Evolutionary conservation across 176 grass and related monocot genomes (phyloP), one percentile per base, ranked within the genome.

Genomic region (Oryza rufipogon): DNA sequence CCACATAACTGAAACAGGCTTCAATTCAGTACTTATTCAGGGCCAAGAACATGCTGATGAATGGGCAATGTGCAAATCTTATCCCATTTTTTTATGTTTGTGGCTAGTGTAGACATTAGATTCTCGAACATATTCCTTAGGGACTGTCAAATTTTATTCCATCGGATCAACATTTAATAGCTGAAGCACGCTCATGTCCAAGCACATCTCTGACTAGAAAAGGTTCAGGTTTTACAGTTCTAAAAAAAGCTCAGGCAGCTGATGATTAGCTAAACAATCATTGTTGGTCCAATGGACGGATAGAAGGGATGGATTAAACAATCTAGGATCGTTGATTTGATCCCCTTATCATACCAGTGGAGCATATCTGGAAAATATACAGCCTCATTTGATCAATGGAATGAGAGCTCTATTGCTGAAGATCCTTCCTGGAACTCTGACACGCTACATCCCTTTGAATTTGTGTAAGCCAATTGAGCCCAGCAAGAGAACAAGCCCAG

Each of bases 401-500:
- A 75, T 7, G 20, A 14, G 33, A 60, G 23, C 9, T 45, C 20
- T 10, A 15, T 58, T 63, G 58, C 58, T 63, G 7, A 63, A 64
- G 36, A 19, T 73, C 70, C 54, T 82, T 47, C 52, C 15, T 20
- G 36, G 36, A 73, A 73, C 30, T 22, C 22, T 82, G 16, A 6
- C 6, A 64, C 25, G 6, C 58, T 2, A 32, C 25, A 10, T 0
- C 56, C 38, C 28, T 78, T 78, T 78, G 34, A 30, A 71, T 73
- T 46, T 63, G 0, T 49, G 61, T 41, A 41, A 28, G 17, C 19
- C 73, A 76, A 45, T 41, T 61, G 52, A 61, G 64, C 73, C 39
- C 64, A 75, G 12, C 71, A 77, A 49, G 19, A 14, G 36, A 70
- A 63, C 72, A 87, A 76, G 64, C 36, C 38, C 48, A 61, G 36